These are phyloP conservation scores for Boletus sp. DNA, from an alignment of 768 basidiomycete genomes.

Conservation along the genomic window DNA sequence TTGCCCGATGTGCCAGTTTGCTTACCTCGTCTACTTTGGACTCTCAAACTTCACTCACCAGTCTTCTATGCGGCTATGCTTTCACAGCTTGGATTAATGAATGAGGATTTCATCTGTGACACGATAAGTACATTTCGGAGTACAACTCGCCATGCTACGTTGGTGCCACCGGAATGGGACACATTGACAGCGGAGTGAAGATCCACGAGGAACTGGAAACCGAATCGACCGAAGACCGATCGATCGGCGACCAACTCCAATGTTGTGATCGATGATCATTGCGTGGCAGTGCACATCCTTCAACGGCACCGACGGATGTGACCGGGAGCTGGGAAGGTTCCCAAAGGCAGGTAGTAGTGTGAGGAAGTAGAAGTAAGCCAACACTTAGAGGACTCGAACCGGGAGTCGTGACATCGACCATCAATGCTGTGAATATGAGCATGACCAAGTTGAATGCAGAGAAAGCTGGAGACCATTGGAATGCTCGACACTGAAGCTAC, in stretches of 20 bases:
- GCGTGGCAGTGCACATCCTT: too few species aligned
- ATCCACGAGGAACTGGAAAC: not conserved
- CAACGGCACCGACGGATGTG: too few species aligned
- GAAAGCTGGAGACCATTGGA: not conserved
- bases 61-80: not conserved
- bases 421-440: not conserved
- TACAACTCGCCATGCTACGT: not conserved
- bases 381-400: not conserved
- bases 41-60: not conserved
- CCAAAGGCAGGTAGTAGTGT: not conserved
- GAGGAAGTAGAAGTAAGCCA: too few species aligned
- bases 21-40: not conserved
- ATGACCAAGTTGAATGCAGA: not conserved
- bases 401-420: not conserved
- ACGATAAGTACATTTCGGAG: not conserved
- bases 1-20: too few species aligned
- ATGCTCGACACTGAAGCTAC: not conserved
- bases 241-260: too few species aligned
- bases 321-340: not conserved
- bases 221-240: too few species aligned
- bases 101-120: not conserved
- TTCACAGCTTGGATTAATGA: not conserved
- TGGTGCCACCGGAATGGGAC: not conserved
- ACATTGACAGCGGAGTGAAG: not conserved
- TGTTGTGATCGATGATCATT: too few species aligned